Base-by-base conservation (phyloP, 345 rosid genomes). In the Diplotaxis tenuifolia region DNA sequence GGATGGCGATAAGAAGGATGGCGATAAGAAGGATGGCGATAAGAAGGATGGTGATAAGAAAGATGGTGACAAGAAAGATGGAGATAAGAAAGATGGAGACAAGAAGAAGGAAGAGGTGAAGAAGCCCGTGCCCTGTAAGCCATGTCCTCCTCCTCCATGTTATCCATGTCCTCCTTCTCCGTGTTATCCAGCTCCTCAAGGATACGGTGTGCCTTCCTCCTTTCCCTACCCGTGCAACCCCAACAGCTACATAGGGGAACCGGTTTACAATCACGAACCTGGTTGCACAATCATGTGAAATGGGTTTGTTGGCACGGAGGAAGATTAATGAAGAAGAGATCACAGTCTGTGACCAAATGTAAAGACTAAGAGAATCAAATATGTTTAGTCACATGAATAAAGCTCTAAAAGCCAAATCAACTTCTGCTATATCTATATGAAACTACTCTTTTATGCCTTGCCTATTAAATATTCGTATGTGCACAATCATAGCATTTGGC, bases 131-230 rank as follows among this genome's bases (percentile, higher is more conserved):
- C 55, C 72, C 1, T 67, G 73, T 49, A 40, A 40, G 12, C 49
- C 49, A 40, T 40, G 49, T 42, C 50, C 50, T 42, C 50, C 42
- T 32, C 38, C 42, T 38, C 15, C 50, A 5, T 42, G 18, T 42
- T 49, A 36, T 75, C 78, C 67, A 59, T 60, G 53, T 25, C 72
- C 73, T 25, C 73, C 28, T 25, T 68, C 28, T 42, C 50, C 50
- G 1, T 42, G 50, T 42, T 59, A 36, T 75, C 78, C 67, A 59
- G 50, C 53, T 19, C 72, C 73, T 25, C 73, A 67, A 9, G 78
- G 62, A 50, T 67, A 74, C 20, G 78, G 78, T 47, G 78, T 75
- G 9, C 78, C 78, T 34, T 75, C 72, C 12, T 4, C 78, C 3
- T 75, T 66, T 60, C 78, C 78, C 7, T 49, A 75, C 34, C 78